Evolutionary conservation across 495 filamentous ascomycete species (phyloP), one percentile per base, ranked within the genome.

Genomic region (Neurospora hispaniola): DNA sequence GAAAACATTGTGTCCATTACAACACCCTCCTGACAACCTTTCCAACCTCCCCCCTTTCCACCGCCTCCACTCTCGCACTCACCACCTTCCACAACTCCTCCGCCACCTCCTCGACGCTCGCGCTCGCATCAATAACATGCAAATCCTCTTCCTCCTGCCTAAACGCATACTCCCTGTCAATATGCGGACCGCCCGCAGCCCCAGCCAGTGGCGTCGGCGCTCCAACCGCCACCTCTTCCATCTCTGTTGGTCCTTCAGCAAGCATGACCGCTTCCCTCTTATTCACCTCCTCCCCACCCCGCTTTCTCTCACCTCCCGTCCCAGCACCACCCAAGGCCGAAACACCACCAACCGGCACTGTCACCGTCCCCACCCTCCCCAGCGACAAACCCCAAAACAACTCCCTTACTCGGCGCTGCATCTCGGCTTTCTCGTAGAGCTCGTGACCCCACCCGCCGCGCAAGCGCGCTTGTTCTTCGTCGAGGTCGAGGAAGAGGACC

Each of bases 401-500:
- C 73, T 90, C 87, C 43, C 93, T 84, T 42, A 98, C 96, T 38
- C 89, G 88, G 42, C 84, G 84, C 80, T 98, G 96, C 89, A 97
- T 92, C 76, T 91, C 86, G 71, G 85, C 87, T 78, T 89, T 92
- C 81, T 99, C 96, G 78, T 99, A 98, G 70, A 92, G 87, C 83
- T 99, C 96, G 10, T 85, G 86, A 1, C 96, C 96, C 82, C 90
- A 98, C 0, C 93, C 96, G 31, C 93, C 94, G 20, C 96, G 85
- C 75, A 86, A 84, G 1, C 87, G 89, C 39, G 93, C 93, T 71
- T 90, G 89, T 54, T 89, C 88, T 42, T 91, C 85, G 11, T 90
- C 88, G 68, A 98, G 86, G 73, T 93, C 90, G 27, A 99, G 85
- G 78, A 98, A 99, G 3, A 99, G 74, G 35, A 94, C 94, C 11